Base-by-base conservation (phyloP, 768 basidiomycete species). In the Boletus pseudo-olivaceus region DNA sequence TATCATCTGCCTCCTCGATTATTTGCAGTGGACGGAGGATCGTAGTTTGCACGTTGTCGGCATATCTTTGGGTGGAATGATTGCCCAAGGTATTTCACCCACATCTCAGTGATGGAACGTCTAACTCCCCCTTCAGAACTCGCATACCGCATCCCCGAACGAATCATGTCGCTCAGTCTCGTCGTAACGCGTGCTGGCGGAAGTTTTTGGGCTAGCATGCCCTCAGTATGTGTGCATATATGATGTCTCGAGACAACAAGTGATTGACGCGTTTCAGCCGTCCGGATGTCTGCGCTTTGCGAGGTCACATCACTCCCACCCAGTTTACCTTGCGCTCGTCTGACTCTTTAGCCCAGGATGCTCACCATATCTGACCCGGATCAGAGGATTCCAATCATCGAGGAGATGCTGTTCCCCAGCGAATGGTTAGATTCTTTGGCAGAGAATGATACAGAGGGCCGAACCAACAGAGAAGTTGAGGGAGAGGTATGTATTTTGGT, bases 61-160 rank as follows among this genome's bases (percentile, higher is more conserved):
- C 8, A 70, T 82, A 23, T 90, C 88, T 37, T 67, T 93, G 5
- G 91, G 91, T 2, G 90, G 90, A 5, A 93, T 92, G 90, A 89
- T 90, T 47, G 82, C 88, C 0, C 87, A 89, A 72, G 85, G 87
- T 86, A 65, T 14, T 14, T 58, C 37, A 27, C 20, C 37, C 1
- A 1, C 43, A 11, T 41, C n/a, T 50, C 17, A 10, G 1, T 19
- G 7, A 2, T 19, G 9, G 7, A n/a, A 17, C 7, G n/a, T 34
- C 44, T 40, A 26, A 60, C 27, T 5, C 29, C 14, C 26, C 10
- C 20, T 41, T 38, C 53, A 91, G 91, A 93, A 62, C 75, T 93
- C 3, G 82, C 89, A 0, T 75, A 67, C 41, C 78, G 78, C 20
- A 84, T 90, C 33, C 83, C 88, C 0, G 70, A 85, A 11, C 78